These are phyloP conservation scores for Ziziphus jujuba DNA, from an alignment of 306 rosid genomes.

Conservation along the genomic window DNA sequence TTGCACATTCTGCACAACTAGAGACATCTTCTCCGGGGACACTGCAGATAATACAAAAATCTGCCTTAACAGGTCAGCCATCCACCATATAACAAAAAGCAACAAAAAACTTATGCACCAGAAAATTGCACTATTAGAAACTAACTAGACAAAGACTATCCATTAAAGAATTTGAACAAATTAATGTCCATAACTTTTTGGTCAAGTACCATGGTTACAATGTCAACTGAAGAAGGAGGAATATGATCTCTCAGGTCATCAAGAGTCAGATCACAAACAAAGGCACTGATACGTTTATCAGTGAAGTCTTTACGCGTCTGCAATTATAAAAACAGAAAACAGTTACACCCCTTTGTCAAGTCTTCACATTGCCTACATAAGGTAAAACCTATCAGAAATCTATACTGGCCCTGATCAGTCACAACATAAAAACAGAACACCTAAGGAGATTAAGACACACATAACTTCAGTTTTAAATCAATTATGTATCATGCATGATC, in stretches of 20 bases:
- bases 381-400: not conserved
- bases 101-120: conserved; percentile 20
- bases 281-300: conserved; percentile 67
- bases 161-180: conserved; percentile 18
- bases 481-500: no score
- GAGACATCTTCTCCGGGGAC: conserved; percentile 89
- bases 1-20: conserved; percentile 67
- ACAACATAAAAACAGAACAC: no score
- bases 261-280: conserved; percentile 83
- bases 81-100: conserved; percentile 31
- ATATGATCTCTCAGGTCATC: conserved; percentile 72
- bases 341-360: conserved; percentile 4
- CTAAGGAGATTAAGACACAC: no score
- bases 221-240: conserved; percentile 71
- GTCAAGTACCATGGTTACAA: conserved; percentile 81
- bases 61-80: conserved; percentile 91
- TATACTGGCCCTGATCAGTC: not conserved
- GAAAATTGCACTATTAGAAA: conserved; percentile 19
- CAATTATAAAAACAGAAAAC: conserved; percentile 29
- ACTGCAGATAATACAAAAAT: conserved; percentile 96
- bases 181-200: conserved; percentile 9
- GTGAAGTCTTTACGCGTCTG: conserved; percentile 75
- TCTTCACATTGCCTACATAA: not conserved
- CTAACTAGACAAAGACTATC: conserved; percentile 12
- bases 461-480: no score